Evolutionary conservation across 495 filamentous ascomycete genomes (phyloP).

Genomic region (Paragyromitra xinjiangensis): DNA sequence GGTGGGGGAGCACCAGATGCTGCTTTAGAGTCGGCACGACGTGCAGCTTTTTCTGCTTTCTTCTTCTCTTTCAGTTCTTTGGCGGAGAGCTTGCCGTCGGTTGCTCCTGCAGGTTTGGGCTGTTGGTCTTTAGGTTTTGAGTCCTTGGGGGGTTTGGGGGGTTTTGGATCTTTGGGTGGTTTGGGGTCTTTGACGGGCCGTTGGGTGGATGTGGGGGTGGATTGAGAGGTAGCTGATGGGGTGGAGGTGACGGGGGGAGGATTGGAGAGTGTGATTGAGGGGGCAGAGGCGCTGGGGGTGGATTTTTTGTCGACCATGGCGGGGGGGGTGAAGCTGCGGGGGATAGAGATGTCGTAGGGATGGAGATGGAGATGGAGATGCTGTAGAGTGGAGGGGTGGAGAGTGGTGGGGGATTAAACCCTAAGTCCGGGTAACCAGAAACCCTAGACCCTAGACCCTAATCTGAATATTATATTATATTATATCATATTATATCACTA

Average conservation of each 20-base stretch:
- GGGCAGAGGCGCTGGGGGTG: background rate
- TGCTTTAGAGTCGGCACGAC: conserved; percentile 71
- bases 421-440: conserved; percentile 12
- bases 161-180: background rate
- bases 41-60: conserved; percentile 80
- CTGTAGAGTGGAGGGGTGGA: background rate
- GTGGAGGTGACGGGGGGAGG: background rate
- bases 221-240: background rate
- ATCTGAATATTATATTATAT: background rate
- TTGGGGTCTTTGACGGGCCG: background rate
- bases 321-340: background rate
- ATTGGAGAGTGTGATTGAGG: conserved; percentile 7
- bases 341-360: background rate
- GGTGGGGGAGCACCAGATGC: conserved; percentile 43
- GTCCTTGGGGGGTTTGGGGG: conserved; percentile 3
- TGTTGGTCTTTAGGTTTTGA: conserved; percentile 18
- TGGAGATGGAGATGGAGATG: background rate
- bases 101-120: conserved; percentile 34
- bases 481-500: too few relatives aligned
- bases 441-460: background rate
- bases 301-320: conserved; percentile 27
- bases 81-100: conserved; percentile 57
- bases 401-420: background rate
- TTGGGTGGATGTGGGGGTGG: background rate
- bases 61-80: conserved; percentile 79